Evolutionary conservation across 2,329 filamentous ascomycete species (phyloP).

Genomic region (Aschersonia sp.): DNA sequence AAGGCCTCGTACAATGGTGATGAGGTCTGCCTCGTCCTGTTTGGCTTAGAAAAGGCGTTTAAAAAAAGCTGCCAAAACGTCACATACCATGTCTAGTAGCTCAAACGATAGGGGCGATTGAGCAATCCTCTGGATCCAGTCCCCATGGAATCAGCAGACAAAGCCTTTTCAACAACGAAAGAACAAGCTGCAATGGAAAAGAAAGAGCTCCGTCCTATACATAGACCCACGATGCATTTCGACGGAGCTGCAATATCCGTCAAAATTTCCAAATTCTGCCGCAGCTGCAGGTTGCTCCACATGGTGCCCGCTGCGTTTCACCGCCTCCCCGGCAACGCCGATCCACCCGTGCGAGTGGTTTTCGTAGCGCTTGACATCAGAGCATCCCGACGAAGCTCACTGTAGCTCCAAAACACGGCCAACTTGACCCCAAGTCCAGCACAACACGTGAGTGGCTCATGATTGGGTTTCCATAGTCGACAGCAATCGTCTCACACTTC

Average conservation of each 20-base stretch:
- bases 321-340: not conserved
- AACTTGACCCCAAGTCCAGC: conserved; percentile 4
- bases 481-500: not conserved
- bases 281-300: conserved; percentile 9
- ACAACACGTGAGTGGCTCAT: conserved; percentile 1
- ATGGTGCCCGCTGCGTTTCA: not conserved
- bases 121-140: not conserved
- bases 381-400: conserved; percentile 14
- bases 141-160: not conserved
- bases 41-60: not conserved
- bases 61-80: not conserved
- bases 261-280: conserved; percentile 35
- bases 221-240: conserved; percentile 1
- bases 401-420: conserved; percentile 11
- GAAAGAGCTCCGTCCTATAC: not conserved
- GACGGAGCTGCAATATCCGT: conserved; percentile 4
- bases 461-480: not conserved
- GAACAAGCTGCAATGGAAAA: conserved; percentile 1
- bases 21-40: conserved; percentile 24
- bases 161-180: not conserved
- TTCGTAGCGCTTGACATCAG: conserved; percentile 23
- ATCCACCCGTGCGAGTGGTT: conserved; percentile 3
- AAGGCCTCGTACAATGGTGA: conserved; percentile 38
- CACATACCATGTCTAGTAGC: conserved; percentile 1
- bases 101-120: not conserved